These are phyloP conservation scores for Suillus bovinus DNA, from an alignment of 768 basidiomycete species.

Conservation along the genomic window DNA sequence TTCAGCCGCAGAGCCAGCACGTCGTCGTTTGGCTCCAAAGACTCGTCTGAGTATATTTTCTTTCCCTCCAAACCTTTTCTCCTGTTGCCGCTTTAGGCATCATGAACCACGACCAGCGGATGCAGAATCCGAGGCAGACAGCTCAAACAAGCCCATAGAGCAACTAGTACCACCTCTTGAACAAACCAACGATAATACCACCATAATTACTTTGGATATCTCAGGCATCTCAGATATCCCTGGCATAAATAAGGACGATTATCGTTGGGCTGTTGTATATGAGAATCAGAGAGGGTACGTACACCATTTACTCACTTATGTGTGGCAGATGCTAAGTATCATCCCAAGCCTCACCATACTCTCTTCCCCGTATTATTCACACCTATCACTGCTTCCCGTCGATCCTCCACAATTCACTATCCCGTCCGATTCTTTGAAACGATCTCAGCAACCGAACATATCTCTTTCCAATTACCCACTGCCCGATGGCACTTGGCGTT, in stretches of 20 bases:
- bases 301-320: neutral
- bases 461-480: conserved; percentile 66
- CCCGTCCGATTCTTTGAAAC: conserved; percentile 41
- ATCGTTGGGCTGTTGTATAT: conserved; percentile 77
- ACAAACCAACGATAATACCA: conserved; percentile 10
- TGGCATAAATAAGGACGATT: conserved; percentile 47
- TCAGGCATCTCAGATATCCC: conserved; percentile 22
- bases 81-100: conserved; percentile 12
- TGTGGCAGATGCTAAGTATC: conserved; percentile 9
- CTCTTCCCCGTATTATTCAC: conserved; percentile 73
- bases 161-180: conserved; percentile 5
- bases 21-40: conserved; percentile 43
- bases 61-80: conserved; percentile 34
- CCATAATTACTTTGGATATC: conserved; percentile 36
- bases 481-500: conserved; percentile 79
- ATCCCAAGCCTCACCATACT: conserved; percentile 60
- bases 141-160: conserved; percentile 3
- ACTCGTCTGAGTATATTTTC: conserved; percentile 32
- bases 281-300: conserved; percentile 83
- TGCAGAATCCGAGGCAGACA: neutral
- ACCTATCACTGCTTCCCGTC: conserved; percentile 62
- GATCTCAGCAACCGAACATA: conserved; percentile 52
- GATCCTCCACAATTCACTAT: conserved; percentile 78
- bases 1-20: conserved; percentile 45
- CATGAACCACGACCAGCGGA: conserved; percentile 8